phyloP scores from a whole-genome alignment of 2,329 filamentous ascomycete species.

The Ilyonectria sp. region DNA sequence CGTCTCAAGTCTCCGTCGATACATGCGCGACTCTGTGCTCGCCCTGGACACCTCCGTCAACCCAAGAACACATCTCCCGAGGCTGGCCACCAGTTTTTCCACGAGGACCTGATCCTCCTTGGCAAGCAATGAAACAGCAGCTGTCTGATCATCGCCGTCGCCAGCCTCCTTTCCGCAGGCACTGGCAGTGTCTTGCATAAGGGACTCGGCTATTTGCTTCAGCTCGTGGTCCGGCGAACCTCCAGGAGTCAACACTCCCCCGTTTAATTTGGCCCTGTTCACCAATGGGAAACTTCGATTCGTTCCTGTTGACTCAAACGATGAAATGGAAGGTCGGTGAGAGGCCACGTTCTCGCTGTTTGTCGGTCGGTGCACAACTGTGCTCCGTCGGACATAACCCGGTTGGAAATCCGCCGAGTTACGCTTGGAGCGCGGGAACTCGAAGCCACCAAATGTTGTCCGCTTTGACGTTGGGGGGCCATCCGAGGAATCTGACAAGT shows the following conservation, averaged over 20 bases:
- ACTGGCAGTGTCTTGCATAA: slow-evolving; percentile 65
- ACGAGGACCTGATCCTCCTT: slow-evolving; percentile 73
- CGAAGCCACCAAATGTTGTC: slow-evolving; percentile 47
- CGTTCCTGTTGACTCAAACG: slow-evolving; percentile 71
- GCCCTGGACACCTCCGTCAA: slow-evolving; percentile 69
- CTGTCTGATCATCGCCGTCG: slow-evolving; percentile 51
- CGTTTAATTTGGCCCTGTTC: slow-evolving; percentile 64
- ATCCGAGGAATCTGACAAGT: slow-evolving; percentile 39
- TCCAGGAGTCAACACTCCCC: slow-evolving; percentile 60
- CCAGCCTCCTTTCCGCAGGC: slow-evolving; percentile 55
- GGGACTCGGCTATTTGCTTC: slow-evolving; percentile 62
- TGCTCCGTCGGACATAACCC: slow-evolving; percentile 47
- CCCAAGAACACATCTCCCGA: slow-evolving; percentile 73
- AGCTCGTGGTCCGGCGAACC: slow-evolving; percentile 66
- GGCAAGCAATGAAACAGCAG: slow-evolving; percentile 63
- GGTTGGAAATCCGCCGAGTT: slow-evolving; percentile 47
- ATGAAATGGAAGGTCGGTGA: slow-evolving; percentile 67
- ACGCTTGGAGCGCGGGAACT: slow-evolving; percentile 42
- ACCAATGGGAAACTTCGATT: slow-evolving; percentile 75
- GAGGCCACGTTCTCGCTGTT: slow-evolving; percentile 36
- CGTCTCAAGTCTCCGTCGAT: slow-evolving; percentile 80
- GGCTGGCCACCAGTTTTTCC: slow-evolving; percentile 71
- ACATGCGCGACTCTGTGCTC: slow-evolving; percentile 73
- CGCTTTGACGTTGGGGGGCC: slow-evolving; percentile 42
- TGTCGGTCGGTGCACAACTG: slow-evolving; percentile 60